Percentiles rank a stretch among this genome's conserved stretches.
These are phyloP conservation scores for Craspedostauros australis DNA, from an alignment of 108 stramenopile species.

Conservation along the genomic window DNA sequence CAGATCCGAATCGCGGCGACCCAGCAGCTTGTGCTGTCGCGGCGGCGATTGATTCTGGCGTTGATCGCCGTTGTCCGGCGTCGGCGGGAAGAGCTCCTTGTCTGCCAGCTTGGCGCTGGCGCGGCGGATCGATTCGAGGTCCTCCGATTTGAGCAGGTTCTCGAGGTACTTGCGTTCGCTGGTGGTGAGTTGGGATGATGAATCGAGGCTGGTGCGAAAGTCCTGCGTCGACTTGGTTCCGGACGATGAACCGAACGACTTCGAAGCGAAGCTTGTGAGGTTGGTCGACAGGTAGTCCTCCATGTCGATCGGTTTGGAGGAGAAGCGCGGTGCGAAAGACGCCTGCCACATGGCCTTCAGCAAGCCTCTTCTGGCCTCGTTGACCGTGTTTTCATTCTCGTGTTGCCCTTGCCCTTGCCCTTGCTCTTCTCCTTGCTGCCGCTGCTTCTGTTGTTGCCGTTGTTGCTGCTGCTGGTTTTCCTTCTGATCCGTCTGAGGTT, in stretches of 20 bases:
- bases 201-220: conserved; percentile 1
- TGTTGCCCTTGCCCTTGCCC: no score
- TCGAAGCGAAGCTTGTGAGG: not conserved
- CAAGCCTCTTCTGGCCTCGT: conserved; percentile 13
- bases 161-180: conserved; percentile 21
- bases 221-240: not conserved
- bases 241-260: not conserved
- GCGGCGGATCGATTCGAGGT: conserved; percentile 19
- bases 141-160: conserved; percentile 20
- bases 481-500: no score
- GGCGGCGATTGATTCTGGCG: not conserved
- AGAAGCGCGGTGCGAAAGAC: conserved; percentile 14
- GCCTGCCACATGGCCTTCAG: conserved; percentile 18
- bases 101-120: conserved; percentile 24
- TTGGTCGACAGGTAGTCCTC: conserved; percentile 11
- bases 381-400: no score
- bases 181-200: conserved; percentile 12
- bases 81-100: conserved; percentile 22
- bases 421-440: no score
- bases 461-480: no score
- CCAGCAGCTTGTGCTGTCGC: not conserved
- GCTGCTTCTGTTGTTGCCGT: no score
- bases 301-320: conserved; percentile 20
- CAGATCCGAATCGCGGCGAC: conserved; percentile 20
- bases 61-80: not conserved